phyloP scores from a whole-genome alignment of 352 stramenopile genomes.

The Phytophthora uliginosa region DNA sequence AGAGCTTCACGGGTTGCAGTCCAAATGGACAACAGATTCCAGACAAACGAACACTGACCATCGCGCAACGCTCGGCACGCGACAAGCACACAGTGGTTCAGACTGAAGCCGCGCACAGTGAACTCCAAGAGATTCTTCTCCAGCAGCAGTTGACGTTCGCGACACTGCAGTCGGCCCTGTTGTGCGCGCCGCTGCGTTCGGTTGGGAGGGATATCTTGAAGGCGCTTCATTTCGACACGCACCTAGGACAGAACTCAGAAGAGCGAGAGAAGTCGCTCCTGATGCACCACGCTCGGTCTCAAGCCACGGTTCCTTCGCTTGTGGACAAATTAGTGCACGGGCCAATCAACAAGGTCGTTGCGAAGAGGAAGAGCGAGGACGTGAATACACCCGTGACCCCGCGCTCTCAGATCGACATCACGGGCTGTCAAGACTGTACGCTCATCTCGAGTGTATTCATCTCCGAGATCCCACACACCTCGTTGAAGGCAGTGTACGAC shows the following conservation, averaged over 20 bases:
- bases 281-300: constrained; percentile 30
- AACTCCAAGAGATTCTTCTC: constrained; percentile 37
- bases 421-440: constrained; percentile 37
- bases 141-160: constrained; percentile 50
- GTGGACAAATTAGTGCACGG: constrained; percentile 31
- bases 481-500: constrained; percentile 37
- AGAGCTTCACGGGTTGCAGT: constrained; percentile 26
- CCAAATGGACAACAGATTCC: constrained; percentile 35
- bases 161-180: constrained; percentile 38
- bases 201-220: constrained; percentile 28
- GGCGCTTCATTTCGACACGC: constrained; percentile 40
- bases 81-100: constrained; percentile 29
- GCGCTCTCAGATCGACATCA: constrained; percentile 45
- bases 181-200: constrained; percentile 37
- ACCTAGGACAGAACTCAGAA: constrained; percentile 16
- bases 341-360: constrained; percentile 22
- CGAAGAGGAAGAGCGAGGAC: constrained; percentile 7
- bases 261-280: constrained; percentile 23
- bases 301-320: constrained; percentile 27
- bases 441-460: constrained; percentile 49
- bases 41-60: constrained; percentile 23
- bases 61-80: constrained; percentile 25
- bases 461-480: constrained; percentile 43
- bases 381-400: constrained; percentile 15
- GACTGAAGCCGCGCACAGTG: constrained; percentile 22